Base-by-base conservation (phyloP, 352 stramenopile species). In the Phytophthora boehmeriae region DNA sequence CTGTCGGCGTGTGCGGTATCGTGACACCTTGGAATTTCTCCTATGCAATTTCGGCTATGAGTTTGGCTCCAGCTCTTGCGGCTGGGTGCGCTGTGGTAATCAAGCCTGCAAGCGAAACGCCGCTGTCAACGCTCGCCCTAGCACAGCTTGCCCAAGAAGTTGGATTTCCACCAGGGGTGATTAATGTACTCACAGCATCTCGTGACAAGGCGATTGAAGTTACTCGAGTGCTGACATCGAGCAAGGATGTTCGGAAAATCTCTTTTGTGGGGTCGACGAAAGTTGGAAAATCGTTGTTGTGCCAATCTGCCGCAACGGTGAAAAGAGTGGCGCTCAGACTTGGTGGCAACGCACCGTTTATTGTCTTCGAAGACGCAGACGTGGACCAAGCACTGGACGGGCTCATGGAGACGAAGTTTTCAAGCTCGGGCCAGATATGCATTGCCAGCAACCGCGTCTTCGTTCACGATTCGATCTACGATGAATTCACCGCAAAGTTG, bases 1-100 rank as follows among this genome's bases (percentile, higher is more conserved):
- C 97, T 5, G 89, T 99, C 2, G 97, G 97, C 36, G 93, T 99
- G 10, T 94, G 78, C 52, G 92, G 76, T 19, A 86, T 99, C 32
- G 97, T 99, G 49, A 97, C 95, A 43, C 97, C 95, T 14, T 99
- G 96, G 97, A 99, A 99, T 76, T 99, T 99, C 66, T 97, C 97
- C 4, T 77, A 97, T 28, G 96, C 96, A 4, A 99, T 99, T 96
- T 93, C 99, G 49, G 97, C 96, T 25, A 79, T 97, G 17, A 99
- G 99, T 76, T 77, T 97, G 22, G 96, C 73, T 5, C 92, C 96
- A 0, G 86, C 93, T 5, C 66, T 99, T 10, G 89, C 90, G 28
- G 92, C 92, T 13, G 97, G 97, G 9, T 99, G 97, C 71, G 94
- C 95, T 2, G 78, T 86, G 1, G 90, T 99, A 2, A 64, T 99